Percentiles rank a stretch among this genome's conserved stretches.
Conservation (phyloP, 176 grass and related monocot genomes). For the Tuctoria greenei region DNA sequence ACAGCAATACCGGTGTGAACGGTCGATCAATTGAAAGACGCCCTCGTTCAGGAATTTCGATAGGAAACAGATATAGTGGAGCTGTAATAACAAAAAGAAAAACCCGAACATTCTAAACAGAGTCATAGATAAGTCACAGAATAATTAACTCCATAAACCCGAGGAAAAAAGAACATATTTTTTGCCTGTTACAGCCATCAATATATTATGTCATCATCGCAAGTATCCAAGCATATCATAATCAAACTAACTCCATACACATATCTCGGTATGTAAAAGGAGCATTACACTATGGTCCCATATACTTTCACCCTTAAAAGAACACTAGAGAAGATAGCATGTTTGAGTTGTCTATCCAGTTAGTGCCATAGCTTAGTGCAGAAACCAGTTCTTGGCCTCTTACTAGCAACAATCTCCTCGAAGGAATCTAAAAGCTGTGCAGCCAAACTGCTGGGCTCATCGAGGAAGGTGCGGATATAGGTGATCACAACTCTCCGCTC, state of each 20-base stretch:
- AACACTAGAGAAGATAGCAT: conserved; percentile 26
- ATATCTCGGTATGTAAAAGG: conserved; percentile 9
- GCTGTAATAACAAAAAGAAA: no score
- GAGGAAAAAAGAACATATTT: neutral
- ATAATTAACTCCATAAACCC: neutral
- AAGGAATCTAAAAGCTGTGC: conserved; percentile 81
- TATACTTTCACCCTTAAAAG: conserved; percentile 18
- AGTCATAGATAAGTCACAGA: neutral
- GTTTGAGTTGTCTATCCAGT: conserved; percentile 10
- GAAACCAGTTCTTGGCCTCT: conserved; percentile 59
- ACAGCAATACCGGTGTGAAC: no score
- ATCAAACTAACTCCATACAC: conserved; percentile 26
- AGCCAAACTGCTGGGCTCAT: conserved; percentile 80
- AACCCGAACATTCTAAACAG: no score
- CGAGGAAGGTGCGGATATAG: conserved; percentile 64
- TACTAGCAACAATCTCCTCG: conserved; percentile 63
- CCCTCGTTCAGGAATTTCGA: neutral
- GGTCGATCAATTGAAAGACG: no score
- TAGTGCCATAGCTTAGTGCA: conserved; percentile 87
- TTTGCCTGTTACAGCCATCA: neutral
- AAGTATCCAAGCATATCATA: conserved; percentile 2
- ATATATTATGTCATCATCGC: conserved; percentile 8
- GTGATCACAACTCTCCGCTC: conserved; percentile 81
- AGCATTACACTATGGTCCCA: conserved; percentile 27
- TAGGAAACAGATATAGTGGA: neutral